Conservation (phyloP, 1,284 basidiomycete genomes). For the Porodaedalea pini region DNA sequence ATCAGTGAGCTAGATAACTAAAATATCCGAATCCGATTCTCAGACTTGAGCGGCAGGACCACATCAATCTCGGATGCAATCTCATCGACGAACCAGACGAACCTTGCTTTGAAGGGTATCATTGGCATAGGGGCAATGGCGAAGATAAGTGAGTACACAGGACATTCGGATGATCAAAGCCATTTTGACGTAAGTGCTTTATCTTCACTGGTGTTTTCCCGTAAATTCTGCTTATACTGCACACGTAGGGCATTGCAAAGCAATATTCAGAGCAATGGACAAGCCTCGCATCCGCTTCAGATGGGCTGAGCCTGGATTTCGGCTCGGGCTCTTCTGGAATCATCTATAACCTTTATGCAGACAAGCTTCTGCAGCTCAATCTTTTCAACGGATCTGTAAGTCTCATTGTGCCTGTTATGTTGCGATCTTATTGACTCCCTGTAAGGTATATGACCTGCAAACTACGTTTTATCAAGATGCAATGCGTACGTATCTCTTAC, state of each 20-base stretch:
- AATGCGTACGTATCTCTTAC: neutral
- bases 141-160: slow-evolving; percentile 4
- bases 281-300: neutral
- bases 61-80: slow-evolving; percentile 7
- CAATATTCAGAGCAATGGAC: slow-evolving; percentile 10
- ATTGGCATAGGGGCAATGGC: slow-evolving; percentile 18
- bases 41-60: neutral
- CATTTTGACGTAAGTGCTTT: slow-evolving; percentile 8
- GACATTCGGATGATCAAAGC: neutral
- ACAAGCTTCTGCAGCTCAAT: slow-evolving; percentile 21
- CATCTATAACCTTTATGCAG: slow-evolving; percentile 17
- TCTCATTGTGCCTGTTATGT: slow-evolving; percentile 10
- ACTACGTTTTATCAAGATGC: slow-evolving; percentile 5
- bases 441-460: slow-evolving; percentile 9
- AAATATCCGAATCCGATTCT: neutral
- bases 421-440: neutral
- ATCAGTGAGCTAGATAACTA: slow-evolving; percentile 2
- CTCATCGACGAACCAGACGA: slow-evolving; percentile 13
- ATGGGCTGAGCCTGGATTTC: neutral
- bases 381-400: slow-evolving; percentile 27
- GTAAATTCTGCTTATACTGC: neutral
- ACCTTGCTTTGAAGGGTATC: slow-evolving; percentile 16
- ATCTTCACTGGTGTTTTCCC: neutral
- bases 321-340: neutral
- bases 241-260: neutral